Evolutionary conservation across 495 filamentous ascomycete genomes (phyloP).

Genomic region (Penicillium parvum): DNA sequence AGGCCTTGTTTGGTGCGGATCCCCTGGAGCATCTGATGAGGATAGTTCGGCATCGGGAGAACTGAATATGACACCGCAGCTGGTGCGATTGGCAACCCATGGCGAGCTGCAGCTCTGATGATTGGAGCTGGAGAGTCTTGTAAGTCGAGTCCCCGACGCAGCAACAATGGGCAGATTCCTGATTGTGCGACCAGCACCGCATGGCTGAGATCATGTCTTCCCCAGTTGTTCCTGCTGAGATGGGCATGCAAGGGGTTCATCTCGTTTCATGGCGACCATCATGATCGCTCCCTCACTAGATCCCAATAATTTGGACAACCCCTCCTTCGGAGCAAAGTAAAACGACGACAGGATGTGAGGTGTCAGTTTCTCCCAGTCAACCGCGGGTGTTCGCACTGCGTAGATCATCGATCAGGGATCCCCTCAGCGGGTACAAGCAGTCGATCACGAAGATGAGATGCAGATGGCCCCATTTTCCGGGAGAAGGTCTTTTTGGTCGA

Average conservation of each 20-base stretch:
- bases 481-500: not conserved
- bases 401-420: constrained; percentile 20
- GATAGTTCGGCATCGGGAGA: constrained; percentile 10
- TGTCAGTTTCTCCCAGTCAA: constrained; percentile 10
- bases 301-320: constrained; percentile 5
- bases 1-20: not conserved
- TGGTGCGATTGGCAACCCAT: constrained; percentile 17
- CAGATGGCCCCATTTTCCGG: not conserved
- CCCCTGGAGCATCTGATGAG: too few species aligned
- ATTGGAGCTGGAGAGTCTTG: constrained; percentile 6
- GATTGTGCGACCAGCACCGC: constrained; percentile 11
- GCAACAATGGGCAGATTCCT: too few species aligned
- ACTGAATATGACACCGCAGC: constrained; percentile 27
- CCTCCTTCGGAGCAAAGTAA: constrained; percentile 8
- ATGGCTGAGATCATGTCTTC: constrained; percentile 5
- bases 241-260: constrained; percentile 9
- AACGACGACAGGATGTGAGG: constrained; percentile 20
- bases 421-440: constrained; percentile 14
- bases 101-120: not conserved
- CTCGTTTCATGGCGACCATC: too few species aligned
- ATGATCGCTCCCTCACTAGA: not conserved
- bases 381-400: constrained; percentile 5
- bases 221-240: constrained; percentile 1
- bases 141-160: not conserved
- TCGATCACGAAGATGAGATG: constrained; percentile 14